Evolutionary conservation across 495 filamentous ascomycete genomes (phyloP).

Genomic region (Clavariopsis aquatica): DNA sequence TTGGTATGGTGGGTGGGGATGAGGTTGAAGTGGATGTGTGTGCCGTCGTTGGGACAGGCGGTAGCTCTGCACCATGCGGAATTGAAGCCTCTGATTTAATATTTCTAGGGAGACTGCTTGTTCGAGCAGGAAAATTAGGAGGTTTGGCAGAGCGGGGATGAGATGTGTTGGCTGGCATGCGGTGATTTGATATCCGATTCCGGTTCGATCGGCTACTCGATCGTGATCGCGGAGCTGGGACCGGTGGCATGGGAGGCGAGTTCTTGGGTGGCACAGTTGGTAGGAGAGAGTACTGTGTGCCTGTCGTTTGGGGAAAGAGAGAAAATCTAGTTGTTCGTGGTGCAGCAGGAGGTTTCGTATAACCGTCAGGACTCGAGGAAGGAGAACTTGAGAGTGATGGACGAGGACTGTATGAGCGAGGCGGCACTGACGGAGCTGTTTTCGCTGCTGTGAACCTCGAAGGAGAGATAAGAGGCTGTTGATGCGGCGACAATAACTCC

Average conservation of each 20-base stretch:
- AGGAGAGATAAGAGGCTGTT: slow-evolving; percentile 23
- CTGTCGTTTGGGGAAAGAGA: slow-evolving; percentile 5
- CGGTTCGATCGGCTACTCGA: neutral
- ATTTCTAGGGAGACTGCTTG: neutral
- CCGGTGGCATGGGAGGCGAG: neutral
- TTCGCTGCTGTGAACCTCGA: neutral
- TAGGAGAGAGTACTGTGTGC: neutral
- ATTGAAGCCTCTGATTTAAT: neutral
- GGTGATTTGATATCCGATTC: slow-evolving; percentile 3
- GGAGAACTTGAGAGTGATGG: neutral
- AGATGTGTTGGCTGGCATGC: slow-evolving; percentile 12
- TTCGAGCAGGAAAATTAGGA: neutral
- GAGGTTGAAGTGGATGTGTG: neutral
- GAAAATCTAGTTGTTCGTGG: neutral
- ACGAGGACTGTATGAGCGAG: slow-evolving; percentile 16
- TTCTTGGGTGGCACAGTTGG: neutral
- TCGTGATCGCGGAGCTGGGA: neutral
- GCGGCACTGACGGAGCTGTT: slow-evolving; percentile 1
- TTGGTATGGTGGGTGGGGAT: slow-evolving; percentile 2
- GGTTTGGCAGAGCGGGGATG: neutral
- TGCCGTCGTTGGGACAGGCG: neutral
- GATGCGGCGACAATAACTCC: slow-evolving; percentile 24
- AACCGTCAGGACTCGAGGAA: neutral
- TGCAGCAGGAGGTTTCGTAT: neutral
- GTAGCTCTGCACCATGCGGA: neutral